phyloP scores from a whole-genome alignment of 2,329 filamentous ascomycete species.

The Sclerotinia minor region DNA sequence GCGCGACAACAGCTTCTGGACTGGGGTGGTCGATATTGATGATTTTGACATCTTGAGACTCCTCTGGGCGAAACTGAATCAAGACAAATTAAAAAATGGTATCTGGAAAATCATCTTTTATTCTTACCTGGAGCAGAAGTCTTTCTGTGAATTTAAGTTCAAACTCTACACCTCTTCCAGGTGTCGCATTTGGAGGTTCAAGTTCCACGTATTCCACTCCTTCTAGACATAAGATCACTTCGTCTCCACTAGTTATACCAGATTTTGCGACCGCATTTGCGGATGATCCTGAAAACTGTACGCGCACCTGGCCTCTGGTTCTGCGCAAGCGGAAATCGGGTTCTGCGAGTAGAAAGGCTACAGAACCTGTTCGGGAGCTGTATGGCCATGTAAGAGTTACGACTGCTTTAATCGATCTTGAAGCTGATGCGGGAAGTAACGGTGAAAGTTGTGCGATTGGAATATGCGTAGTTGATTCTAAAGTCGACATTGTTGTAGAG shows the following conservation, averaged over 20 bases:
- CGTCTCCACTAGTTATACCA: constrained; percentile 76
- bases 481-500: constrained; percentile 11
- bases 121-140: constrained; percentile 50
- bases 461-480: constrained; percentile 43
- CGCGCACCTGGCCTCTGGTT: constrained; percentile 75
- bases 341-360: constrained; percentile 81
- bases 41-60: constrained; percentile 49
- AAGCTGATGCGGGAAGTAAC: constrained; percentile 45
- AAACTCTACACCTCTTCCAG: constrained; percentile 57
- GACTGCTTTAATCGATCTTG: constrained; percentile 62
- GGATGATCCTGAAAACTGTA: constrained; percentile 69
- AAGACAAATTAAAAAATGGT: constrained; percentile 29
- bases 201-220: constrained; percentile 61
- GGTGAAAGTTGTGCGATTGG: constrained; percentile 59
- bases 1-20: constrained; percentile 31
- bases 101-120: background rate
- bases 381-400: constrained; percentile 92
- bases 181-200: constrained; percentile 46
- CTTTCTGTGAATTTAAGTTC: constrained; percentile 57
- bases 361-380: constrained; percentile 70
- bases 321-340: constrained; percentile 79
- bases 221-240: constrained; percentile 66
- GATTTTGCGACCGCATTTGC: constrained; percentile 68
- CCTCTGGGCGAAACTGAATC: constrained; percentile 50
- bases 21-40: constrained; percentile 55